Percentiles rank a stretch among this genome's conserved stretches.
Evolutionary conservation across 2,329 filamentous ascomycete species (phyloP).

Genomic region (Paecilomyces fulvus): DNA sequence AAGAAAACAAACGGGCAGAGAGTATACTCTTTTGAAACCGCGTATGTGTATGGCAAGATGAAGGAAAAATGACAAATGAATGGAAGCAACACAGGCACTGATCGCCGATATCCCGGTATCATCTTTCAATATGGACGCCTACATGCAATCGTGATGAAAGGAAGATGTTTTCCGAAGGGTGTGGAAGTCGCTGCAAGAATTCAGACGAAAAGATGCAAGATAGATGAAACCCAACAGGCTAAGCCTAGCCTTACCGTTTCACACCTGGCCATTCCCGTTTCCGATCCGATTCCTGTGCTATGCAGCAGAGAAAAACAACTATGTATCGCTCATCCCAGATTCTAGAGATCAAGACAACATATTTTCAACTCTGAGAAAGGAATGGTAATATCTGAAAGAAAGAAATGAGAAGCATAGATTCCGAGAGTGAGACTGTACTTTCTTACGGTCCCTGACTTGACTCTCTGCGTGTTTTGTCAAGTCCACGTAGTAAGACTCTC

Average conservation of each 20-base stretch:
- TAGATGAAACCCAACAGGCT: neutral
- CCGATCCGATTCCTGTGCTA: neutral
- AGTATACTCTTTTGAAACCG: neutral
- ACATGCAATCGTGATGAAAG: neutral
- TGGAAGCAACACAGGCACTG: neutral
- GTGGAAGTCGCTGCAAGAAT: neutral
- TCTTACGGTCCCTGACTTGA: neutral
- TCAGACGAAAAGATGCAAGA: neutral
- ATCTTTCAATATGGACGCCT: neutral
- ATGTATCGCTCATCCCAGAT: neutral
- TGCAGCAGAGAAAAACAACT: neutral
- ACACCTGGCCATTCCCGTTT: neutral
- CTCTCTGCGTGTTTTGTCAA: slow-evolving; percentile 13
- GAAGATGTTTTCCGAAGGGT: neutral
- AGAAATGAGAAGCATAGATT: neutral
- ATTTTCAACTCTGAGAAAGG: neutral
- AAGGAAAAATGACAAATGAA: neutral
- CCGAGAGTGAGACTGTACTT: neutral
- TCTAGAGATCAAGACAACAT: neutral
- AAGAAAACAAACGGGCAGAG: neutral
- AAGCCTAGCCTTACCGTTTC: neutral
- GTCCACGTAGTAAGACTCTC: slow-evolving; percentile 29
- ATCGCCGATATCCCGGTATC: neutral
- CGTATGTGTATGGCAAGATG: neutral
- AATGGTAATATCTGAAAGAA: neutral